Evolutionary conservation across 257 asterid genomes (phyloP), one percentile per base, ranked within the genome.

Genomic region (Scutellaria galericulata): DNA sequence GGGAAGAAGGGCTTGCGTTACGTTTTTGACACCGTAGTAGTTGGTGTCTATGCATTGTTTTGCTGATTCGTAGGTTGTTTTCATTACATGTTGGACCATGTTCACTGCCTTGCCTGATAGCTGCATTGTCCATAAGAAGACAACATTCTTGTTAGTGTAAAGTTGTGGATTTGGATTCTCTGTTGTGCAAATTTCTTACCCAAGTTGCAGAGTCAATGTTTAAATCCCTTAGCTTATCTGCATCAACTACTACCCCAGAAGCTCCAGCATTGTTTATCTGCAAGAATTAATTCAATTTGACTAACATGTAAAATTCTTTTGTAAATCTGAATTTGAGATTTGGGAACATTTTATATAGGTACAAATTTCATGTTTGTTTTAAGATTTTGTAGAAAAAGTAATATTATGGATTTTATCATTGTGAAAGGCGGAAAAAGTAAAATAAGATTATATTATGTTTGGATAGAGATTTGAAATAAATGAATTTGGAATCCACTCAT

Each of bases 221-320:
- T 57, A 77, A 60, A 46, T 87, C 87, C 84, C 87, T 84, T 14
- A 89, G 73, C 40, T 81, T 84, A 58, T 83, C 89, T 75, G 46
- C 92, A 72, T 89, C 96, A 66, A 90, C 96, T 7, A 75, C 81
- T 24, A 87, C 91, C 56, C 96, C 98, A 42, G 87, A 73, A 82
- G 85, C 89, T 74, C 96, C 98, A 58, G 96, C 96, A 58, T 92
- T 90, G 82, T 89, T 92, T 50, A 92, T 90, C 97, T 92, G 89
- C 62, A 51, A 37, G 9, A 39, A 14, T 59, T 37, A 31, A 13
- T 6, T 47, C 6, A 47, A 47, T 11, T 10, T 12, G 15, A 9
- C 4, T 31, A 47, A 5, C 14, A 12, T 24, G 27, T 24, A 24
- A 18, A 18, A 18, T 18, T 18, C 18, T 18, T 18, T 31, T 31